Evolutionary conservation across 164 flowering plant species (phyloP), one percentile per base, ranked within the genome.

Genomic region (Annona cherimola): DNA sequence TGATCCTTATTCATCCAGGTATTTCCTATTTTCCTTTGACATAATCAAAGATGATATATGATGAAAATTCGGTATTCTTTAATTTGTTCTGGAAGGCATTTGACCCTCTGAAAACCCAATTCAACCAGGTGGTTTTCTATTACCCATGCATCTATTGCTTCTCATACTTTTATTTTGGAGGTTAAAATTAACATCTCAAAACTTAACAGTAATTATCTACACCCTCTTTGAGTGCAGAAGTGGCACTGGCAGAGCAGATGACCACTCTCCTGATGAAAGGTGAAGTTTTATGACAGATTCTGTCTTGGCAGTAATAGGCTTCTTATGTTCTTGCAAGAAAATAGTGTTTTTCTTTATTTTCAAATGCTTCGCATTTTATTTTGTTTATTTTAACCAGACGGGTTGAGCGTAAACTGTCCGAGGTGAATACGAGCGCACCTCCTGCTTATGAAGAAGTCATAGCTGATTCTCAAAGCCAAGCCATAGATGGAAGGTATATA

Each of bases 401-500:
- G 70, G 82, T 81, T 78, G 95, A 86, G 54, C 83, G 90, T 45
- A 93, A 84, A 76, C 83, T 73, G 76, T 89, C 98, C 75, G 98
- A 90, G 61, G 96, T 85, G 79, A 88, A 87, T 77, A 73, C 80
- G 73, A 88, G 89, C 73, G 94, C 86, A 61, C 97, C 97, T 72
- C 99, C 99, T 69, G 87, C 92, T 77, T 96, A 93, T 80, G 98
- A 96, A 77, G 98, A 92, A 66, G 93, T 87, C 68, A 81, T 89
- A n/a, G 80, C 74, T 75, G 88, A 83, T 57, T 77, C 83, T 69
- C 88, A 78, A 67, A 88, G 86, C 75, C 90, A 94, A 59, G 83
- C 71, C 61, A 79, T 80, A 14, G 80, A 82, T 79, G 97, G 89
- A 74, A 90, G 97, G 99, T 96, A 82, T 67, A 41, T 5, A 12